These are phyloP conservation scores for Typha latifolia DNA, from an alignment of 176 grass and related monocot genomes.

Conservation along the genomic window DNA sequence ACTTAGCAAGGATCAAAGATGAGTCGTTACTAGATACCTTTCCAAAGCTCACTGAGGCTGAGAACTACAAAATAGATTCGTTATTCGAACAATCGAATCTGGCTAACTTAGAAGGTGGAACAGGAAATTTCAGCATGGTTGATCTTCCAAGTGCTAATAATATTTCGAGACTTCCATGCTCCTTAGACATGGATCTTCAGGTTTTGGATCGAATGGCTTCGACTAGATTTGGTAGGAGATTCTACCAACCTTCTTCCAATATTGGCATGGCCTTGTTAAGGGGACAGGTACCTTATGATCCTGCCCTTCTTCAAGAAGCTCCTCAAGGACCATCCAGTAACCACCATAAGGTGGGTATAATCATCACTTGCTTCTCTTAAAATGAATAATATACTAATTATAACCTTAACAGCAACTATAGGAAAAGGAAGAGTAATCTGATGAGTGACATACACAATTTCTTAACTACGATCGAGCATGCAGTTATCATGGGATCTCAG, in stretches of 20 bases:
- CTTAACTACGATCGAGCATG: no score
- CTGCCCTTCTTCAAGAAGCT: slow-evolving; percentile 35
- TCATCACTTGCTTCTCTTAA: slow-evolving; percentile 7
- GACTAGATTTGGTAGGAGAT: slow-evolving; percentile 35
- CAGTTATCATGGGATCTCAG: no score
- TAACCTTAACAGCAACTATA: neutral
- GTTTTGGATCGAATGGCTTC: slow-evolving; percentile 49
- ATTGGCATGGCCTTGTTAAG: slow-evolving; percentile 23
- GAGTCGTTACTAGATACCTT: slow-evolving; percentile 12
- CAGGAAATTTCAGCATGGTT: slow-evolving; percentile 15
- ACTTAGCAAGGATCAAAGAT: slow-evolving; percentile 36
- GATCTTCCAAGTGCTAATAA: slow-evolving; percentile 32
- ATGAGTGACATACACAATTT: no score
- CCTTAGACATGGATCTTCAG: slow-evolving; percentile 25
- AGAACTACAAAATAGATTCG: slow-evolving; percentile 20
- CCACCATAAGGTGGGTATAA: slow-evolving; percentile 40
- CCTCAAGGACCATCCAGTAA: slow-evolving; percentile 31
- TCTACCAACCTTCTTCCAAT: slow-evolving; percentile 29
- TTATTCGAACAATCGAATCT: neutral
- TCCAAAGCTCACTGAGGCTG: slow-evolving; percentile 9
- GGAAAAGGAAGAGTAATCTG: no score
- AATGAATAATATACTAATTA: neutral
- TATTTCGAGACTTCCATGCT: slow-evolving; percentile 18
- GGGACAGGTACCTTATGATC: slow-evolving; percentile 42
- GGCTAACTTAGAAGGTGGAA: neutral